A percentile compares a stretch with the other conserved stretches of the same genome.
Conservation (phyloP, 2,329 filamentous ascomycete genomes). For the Fusarium verticillioides region DNA sequence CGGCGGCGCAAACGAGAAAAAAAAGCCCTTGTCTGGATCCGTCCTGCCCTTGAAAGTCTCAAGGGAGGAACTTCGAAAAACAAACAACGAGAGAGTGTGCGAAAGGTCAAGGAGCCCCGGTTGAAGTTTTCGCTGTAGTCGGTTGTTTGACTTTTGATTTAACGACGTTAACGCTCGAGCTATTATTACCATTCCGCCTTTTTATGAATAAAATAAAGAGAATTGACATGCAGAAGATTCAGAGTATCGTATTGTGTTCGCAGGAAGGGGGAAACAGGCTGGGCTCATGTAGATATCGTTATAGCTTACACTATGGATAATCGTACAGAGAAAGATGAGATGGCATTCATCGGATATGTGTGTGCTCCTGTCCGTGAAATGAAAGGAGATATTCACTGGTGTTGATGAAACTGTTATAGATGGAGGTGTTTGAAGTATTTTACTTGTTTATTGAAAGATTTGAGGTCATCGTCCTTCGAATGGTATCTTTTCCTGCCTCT, state of each 20-base stretch:
- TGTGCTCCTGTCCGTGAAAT: not conserved
- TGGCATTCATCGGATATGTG: not conserved
- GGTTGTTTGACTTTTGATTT: constrained; percentile 5
- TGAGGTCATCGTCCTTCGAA: not conserved
- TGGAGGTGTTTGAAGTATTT: not conserved
- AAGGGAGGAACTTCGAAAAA: constrained; percentile 2
- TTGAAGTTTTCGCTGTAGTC: constrained; percentile 7
- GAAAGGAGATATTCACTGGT: not conserved
- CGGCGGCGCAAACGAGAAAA: constrained; percentile 14
- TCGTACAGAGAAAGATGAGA: not conserved
- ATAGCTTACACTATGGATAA: constrained; percentile 26
- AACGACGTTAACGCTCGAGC: constrained; percentile 6
- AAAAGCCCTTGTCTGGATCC: constrained; percentile 25
- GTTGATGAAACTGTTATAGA: not conserved
- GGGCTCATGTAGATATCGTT: constrained; percentile 26
- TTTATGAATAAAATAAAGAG: constrained; percentile 38
- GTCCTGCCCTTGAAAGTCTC: constrained; percentile 9
- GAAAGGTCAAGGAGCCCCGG: constrained; percentile 22
- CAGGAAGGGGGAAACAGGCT: not conserved
- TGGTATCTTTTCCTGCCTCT: not conserved
- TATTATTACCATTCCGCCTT: constrained; percentile 3
- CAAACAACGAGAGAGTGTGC: not conserved
- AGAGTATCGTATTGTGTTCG: constrained; percentile 12
- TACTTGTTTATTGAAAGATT: not conserved
- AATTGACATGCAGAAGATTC: constrained; percentile 22